phyloP scores from a whole-genome alignment of 345 rosid species.

The Barbarea vulgaris region DNA sequence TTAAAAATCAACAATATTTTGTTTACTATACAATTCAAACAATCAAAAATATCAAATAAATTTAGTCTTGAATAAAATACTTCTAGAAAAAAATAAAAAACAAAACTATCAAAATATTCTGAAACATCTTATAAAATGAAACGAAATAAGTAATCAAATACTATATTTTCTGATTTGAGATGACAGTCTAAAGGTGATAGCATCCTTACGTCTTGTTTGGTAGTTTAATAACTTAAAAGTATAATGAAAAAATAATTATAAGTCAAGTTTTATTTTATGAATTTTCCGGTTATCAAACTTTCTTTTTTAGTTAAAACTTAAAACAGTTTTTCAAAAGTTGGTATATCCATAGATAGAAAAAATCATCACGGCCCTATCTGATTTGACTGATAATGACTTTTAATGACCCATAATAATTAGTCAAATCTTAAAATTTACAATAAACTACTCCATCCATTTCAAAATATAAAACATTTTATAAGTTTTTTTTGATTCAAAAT shows the following conservation, averaged over 20 bases:
- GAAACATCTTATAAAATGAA: not conserved
- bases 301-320: not conserved
- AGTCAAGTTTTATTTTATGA: slow-evolving; percentile 24
- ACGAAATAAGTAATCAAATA: no score
- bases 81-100: no score
- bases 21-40: not conserved
- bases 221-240: slow-evolving; percentile 20
- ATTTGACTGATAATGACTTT: slow-evolving; percentile 13
- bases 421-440: not conserved
- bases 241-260: slow-evolving; percentile 1
- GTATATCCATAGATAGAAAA: slow-evolving; percentile 16
- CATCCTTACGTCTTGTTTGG: slow-evolving; percentile 34
- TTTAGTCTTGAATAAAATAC: no score
- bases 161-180: slow-evolving; percentile 12
- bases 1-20: not conserved
- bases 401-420: not conserved
- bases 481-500: no score
- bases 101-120: no score
- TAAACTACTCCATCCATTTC: no score
- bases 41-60: not conserved
- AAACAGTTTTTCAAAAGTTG: slow-evolving; percentile 27
- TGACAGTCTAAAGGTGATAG: slow-evolving; percentile 4
- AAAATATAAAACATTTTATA: no score
- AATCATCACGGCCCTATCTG: not conserved
- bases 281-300: not conserved